phyloP scores from a whole-genome alignment of 208 protist species.

The Crithidia sp. region DNA sequence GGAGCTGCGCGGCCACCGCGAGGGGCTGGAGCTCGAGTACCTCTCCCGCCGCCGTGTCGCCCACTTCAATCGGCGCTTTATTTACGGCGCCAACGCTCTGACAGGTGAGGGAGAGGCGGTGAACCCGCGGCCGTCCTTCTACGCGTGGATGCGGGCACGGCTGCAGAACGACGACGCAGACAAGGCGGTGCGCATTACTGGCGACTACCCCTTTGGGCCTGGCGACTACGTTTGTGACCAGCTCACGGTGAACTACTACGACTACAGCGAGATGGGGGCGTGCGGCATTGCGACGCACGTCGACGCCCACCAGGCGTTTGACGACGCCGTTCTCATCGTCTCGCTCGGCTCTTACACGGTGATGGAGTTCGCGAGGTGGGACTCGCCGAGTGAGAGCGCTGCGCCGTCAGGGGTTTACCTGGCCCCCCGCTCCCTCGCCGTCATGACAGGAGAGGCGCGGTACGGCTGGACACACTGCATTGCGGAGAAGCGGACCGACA shows the following conservation, averaged over 20 bases:
- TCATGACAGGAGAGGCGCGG: constrained; percentile 68
- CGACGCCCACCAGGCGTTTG: constrained; percentile 72
- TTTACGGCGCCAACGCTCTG: constrained; percentile 70
- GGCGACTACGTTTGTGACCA: constrained; percentile 58
- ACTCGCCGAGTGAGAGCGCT: constrained; percentile 29
- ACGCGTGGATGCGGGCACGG: constrained; percentile 61
- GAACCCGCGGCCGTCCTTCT: constrained; percentile 66
- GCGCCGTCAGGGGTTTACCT: constrained; percentile 50
- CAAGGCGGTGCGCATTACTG: constrained; percentile 28
- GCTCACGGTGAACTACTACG: constrained; percentile 86
- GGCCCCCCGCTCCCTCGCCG: constrained; percentile 59
- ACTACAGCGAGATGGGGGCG: constrained; percentile 47
- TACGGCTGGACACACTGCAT: constrained; percentile 87
- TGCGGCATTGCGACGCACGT: constrained; percentile 81
- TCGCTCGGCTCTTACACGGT: constrained; percentile 85
- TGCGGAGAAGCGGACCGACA: constrained; percentile 69
- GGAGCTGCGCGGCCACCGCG: constrained; percentile 38
- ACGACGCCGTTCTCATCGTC: constrained; percentile 61
- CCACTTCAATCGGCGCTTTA: constrained; percentile 85
- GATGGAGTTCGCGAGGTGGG: constrained; percentile 74
- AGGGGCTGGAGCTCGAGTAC: constrained; percentile 44
- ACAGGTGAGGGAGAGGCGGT: constrained; percentile 55
- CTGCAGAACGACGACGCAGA: constrained; percentile 49
- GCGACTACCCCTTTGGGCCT: constrained; percentile 34
- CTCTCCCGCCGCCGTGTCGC: constrained; percentile 69